These are phyloP conservation scores for Trypanosoma mega DNA, from an alignment of 208 protist species.

Conservation along the genomic window DNA sequence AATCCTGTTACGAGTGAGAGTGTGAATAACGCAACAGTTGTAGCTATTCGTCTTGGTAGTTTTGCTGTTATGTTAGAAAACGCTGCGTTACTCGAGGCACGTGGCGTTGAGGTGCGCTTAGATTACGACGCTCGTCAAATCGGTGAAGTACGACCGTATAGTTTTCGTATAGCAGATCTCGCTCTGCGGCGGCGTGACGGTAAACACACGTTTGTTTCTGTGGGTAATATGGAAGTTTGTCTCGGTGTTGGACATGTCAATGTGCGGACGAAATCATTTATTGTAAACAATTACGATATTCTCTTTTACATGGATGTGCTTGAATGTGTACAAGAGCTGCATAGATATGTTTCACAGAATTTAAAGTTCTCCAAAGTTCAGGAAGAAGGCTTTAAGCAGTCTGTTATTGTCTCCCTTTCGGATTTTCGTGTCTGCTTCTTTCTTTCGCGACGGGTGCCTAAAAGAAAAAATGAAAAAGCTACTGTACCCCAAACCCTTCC, in stretches of 20 bases:
- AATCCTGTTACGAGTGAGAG: too few species aligned
- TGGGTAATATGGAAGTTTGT: slow-evolving; percentile 15
- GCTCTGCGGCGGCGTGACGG: slow-evolving; percentile 8
- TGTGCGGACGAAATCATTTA: slow-evolving; percentile 14
- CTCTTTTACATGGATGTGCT: slow-evolving; percentile 23
- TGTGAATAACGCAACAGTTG: too few species aligned
- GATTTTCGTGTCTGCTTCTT: slow-evolving; percentile 26
- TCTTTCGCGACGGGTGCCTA: slow-evolving; percentile 4
- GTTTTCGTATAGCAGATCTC: slow-evolving; percentile 17
- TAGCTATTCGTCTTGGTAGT: slow-evolving; percentile 7
- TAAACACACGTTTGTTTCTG: slow-evolving; percentile 3
- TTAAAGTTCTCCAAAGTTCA: slow-evolving; percentile 25
- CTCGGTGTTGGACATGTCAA: slow-evolving; percentile 26
- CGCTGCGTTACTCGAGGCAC: slow-evolving; percentile 17
- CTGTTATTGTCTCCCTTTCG: slow-evolving; percentile 18
- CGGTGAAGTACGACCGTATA: slow-evolving; percentile 7
- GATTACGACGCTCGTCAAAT: background rate
- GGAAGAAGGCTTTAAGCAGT: slow-evolving; percentile 31
- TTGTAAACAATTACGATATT: slow-evolving; percentile 31
- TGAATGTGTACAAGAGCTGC: slow-evolving; percentile 7
- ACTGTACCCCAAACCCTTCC: too few species aligned
- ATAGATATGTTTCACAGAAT: slow-evolving; percentile 21
- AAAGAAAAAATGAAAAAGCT: too few species aligned
- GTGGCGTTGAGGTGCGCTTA: slow-evolving; percentile 13
- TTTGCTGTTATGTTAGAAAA: slow-evolving; percentile 19